phyloP scores from a whole-genome alignment of 306 rosid genomes.

The Herpetospermum pedunculosum region DNA sequence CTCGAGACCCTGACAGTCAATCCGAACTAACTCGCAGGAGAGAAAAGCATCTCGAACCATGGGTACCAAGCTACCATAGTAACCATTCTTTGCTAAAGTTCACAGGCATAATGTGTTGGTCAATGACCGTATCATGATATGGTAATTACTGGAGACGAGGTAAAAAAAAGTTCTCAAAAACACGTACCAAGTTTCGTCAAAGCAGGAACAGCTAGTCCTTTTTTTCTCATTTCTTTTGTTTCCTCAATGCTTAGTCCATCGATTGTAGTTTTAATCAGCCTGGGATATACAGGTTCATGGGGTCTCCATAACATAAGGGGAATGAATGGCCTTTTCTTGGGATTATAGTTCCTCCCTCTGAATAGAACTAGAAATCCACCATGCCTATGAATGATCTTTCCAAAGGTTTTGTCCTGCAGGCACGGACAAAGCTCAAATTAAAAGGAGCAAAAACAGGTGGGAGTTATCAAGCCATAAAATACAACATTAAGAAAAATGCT shows the following conservation, averaged over 20 bases:
- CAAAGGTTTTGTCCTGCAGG: slow-evolving; percentile 80
- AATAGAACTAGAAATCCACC: slow-evolving; percentile 68
- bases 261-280: slow-evolving; percentile 74
- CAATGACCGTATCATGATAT: not conserved
- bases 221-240: slow-evolving; percentile 86
- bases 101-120: slow-evolving; percentile 10
- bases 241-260: slow-evolving; percentile 74
- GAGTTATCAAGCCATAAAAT: not conserved
- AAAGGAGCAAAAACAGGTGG: not conserved
- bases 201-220: slow-evolving; percentile 65
- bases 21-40: slow-evolving; percentile 55
- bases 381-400: slow-evolving; percentile 65
- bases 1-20: slow-evolving; percentile 79
- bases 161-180: not conserved
- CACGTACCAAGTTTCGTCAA: slow-evolving; percentile 71
- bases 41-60: slow-evolving; percentile 95
- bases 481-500: not conserved
- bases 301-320: slow-evolving; percentile 97
- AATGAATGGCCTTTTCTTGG: slow-evolving; percentile 57
- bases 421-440: not conserved
- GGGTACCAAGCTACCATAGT: slow-evolving; percentile 62
- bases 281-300: slow-evolving; percentile 80
- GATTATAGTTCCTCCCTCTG: slow-evolving; percentile 77
- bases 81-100: slow-evolving; percentile 82
- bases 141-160: not conserved